phyloP scores from a whole-genome alignment of 441 rosid species.

The Isatis lusitanica region DNA sequence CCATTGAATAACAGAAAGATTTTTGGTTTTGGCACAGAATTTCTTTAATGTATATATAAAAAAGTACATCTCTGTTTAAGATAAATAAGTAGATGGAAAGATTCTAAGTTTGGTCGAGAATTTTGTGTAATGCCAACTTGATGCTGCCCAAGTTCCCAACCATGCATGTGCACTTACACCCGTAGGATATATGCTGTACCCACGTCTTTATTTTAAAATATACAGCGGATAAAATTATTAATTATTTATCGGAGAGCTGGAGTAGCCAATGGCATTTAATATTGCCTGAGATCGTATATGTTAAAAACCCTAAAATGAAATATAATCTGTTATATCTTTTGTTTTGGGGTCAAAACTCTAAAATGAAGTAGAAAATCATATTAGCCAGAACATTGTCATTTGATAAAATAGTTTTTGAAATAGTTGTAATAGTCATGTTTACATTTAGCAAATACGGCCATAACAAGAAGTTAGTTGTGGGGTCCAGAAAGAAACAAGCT shows the following conservation, averaged over 20 bases:
- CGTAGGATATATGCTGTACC: slow-evolving; percentile 14
- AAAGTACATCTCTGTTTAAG: too few species aligned
- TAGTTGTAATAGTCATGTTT: neutral
- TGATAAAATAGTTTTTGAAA: too few species aligned
- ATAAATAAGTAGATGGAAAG: slow-evolving; percentile 5
- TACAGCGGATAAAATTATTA: neutral
- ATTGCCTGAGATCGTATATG: too few species aligned
- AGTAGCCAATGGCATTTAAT: neutral
- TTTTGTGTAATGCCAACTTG: slow-evolving; percentile 34
- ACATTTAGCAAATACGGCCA: neutral
- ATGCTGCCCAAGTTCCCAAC: slow-evolving; percentile 40
- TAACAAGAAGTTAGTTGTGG: neutral
- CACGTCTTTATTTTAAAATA: neutral
- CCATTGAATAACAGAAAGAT: neutral
- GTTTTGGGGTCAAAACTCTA: too few species aligned
- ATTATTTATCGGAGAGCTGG: neutral
- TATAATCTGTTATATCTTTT: too few species aligned
- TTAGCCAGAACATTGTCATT: too few species aligned
- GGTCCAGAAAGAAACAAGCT: slow-evolving; percentile 16
- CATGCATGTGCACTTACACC: slow-evolving; percentile 38
- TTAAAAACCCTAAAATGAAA: too few species aligned
- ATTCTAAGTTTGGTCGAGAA: slow-evolving; percentile 28
- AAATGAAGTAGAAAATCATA: too few species aligned
- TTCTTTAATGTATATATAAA: neutral
- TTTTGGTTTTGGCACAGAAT: neutral